phyloP scores from a whole-genome alignment of 306 rosid species.

The Phaseolus lunatus region DNA sequence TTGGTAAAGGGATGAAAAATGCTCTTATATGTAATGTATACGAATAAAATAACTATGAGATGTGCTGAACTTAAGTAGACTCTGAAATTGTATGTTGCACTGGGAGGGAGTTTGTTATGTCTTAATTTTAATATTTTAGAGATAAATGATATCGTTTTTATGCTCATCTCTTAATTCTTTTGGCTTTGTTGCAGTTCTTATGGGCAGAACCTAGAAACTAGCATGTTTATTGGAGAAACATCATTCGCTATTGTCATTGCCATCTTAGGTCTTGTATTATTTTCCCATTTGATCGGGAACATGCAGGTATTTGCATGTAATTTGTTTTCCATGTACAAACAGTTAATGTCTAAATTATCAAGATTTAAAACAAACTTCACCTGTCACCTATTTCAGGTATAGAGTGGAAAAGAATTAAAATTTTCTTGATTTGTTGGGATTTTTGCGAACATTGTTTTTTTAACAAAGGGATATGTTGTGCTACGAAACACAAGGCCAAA shows the following conservation, averaged over 20 bases:
- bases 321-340: conserved; percentile 11
- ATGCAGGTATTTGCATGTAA: conserved; percentile 77
- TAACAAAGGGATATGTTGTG: not conserved
- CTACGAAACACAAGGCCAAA: not conserved
- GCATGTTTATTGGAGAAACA: conserved; percentile 92
- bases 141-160: conserved; percentile 24
- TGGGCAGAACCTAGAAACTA: conserved; percentile 90
- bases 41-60: conserved; percentile 6
- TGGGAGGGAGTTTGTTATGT: conserved; percentile 20
- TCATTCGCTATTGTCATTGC: conserved; percentile 92
- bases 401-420: not conserved
- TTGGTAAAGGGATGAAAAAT: not conserved
- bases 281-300: conserved; percentile 96
- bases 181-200: conserved; percentile 76
- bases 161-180: conserved; percentile 33
- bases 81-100: conserved; percentile 7
- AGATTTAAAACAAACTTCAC: conserved; percentile 17
- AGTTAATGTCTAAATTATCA: conserved; percentile 12
- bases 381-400: not conserved
- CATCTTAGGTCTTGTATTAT: conserved; percentile 92
- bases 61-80: not conserved
- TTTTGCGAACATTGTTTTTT: not conserved
- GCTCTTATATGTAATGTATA: not conserved
- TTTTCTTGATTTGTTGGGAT: not conserved
- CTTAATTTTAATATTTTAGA: conserved; percentile 26